Evolutionary conservation across 23 red algal genomes (phyloP).

Genomic region (Gracilariopsis chorda): DNA sequence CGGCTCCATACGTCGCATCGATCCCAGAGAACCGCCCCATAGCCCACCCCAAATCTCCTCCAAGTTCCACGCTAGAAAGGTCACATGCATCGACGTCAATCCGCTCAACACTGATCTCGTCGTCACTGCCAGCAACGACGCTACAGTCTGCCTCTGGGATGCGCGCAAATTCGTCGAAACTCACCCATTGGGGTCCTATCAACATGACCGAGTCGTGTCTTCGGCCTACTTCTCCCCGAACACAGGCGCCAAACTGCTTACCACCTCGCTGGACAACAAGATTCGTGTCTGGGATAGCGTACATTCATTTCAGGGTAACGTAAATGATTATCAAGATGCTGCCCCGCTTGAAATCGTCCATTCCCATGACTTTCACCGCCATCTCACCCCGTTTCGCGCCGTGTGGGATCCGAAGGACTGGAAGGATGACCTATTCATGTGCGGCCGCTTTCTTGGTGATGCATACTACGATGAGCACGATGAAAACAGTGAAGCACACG

Average conservation of each 20-base stretch:
- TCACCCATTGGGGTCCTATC: conserved; percentile 30
- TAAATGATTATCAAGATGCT: conserved; percentile 6
- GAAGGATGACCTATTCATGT: conserved; percentile 70
- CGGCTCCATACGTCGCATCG: conserved; percentile 37
- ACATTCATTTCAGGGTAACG: conserved; percentile 20
- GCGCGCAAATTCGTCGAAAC: conserved; percentile 50
- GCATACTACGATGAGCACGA: conserved; percentile 35
- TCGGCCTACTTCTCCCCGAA: conserved; percentile 69
- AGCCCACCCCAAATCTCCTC: neutral
- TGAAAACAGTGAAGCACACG: neutral
- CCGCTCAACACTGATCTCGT: conserved; percentile 28
- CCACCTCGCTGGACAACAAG: conserved; percentile 69
- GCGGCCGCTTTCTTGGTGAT: conserved; percentile 74
- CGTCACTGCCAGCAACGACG: conserved; percentile 73
- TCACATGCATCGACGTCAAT: conserved; percentile 61
- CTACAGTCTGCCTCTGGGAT: conserved; percentile 70
- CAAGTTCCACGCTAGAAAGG: conserved; percentile 54
- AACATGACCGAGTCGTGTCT: conserved; percentile 49
- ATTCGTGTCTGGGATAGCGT: conserved; percentile 56
- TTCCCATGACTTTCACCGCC: conserved; percentile 79
- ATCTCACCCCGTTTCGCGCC: conserved; percentile 70
- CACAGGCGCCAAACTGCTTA: conserved; percentile 62
- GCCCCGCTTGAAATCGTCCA: conserved; percentile 63
- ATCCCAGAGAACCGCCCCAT: neutral
- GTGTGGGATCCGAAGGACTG: conserved; percentile 83